Conservation (phyloP, 176 grass and related monocot genomes). For the maize (Zea mays) region Zm-B73-REFERENCE-NAM-5.0 NC_050101.1:11509501-11510000, state of each 20-base stretch:
- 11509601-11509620: background rate
- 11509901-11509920: background rate
- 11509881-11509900: background rate
- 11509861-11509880: conserved; percentile 27
- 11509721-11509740: conserved; percentile 6
- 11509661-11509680: background rate
- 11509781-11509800: conserved; percentile 43
- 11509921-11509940: conserved; percentile 18
- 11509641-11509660: too few species aligned
- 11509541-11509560: background rate
- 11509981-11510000: background rate
- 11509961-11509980: conserved; percentile 38
- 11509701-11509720: conserved; percentile 47
- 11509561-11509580: background rate
- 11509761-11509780: conserved; percentile 43
- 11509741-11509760: conserved; percentile 30
- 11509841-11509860: background rate
- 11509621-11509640: background rate
- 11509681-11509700: background rate
- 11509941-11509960: conserved; percentile 25
- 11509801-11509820: conserved; percentile 38
- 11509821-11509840: conserved; percentile 37
- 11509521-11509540: background rate
- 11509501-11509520: background rate
- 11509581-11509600: background rate